Percentiles rank a stretch among this genome's conserved stretches.
phyloP scores from a whole-genome alignment of 148 eudicot genomes.

The Camellia japonica region DNA sequence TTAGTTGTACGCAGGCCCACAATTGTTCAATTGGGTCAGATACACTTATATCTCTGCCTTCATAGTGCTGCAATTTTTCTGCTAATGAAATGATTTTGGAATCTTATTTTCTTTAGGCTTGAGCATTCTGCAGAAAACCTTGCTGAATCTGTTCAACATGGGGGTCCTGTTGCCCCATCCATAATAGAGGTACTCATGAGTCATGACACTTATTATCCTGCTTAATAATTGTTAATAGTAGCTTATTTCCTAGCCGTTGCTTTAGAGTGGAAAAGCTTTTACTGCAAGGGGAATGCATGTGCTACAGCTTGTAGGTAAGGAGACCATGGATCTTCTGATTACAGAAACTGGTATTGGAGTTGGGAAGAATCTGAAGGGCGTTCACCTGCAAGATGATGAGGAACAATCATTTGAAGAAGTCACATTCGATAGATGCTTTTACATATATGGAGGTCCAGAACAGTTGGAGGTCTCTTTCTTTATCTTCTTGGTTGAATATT shows the following conservation, averaged over 20 bases:
- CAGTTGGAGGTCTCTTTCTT: slow-evolving; percentile 66
- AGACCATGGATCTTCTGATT: slow-evolving; percentile 90
- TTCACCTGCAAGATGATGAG: slow-evolving; percentile 43
- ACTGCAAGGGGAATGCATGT: slow-evolving; percentile 89
- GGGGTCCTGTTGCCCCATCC: slow-evolving; percentile 70
- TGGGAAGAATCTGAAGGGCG: slow-evolving; percentile 49
- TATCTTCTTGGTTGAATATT: not conserved
- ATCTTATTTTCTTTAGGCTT: slow-evolving; percentile 48
- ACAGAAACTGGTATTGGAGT: slow-evolving; percentile 75
- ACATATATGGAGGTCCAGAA: slow-evolving; percentile 98
- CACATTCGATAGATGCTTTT: slow-evolving; percentile 91
- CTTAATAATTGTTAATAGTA: slow-evolving; percentile 10
- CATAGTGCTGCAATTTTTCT: not conserved
- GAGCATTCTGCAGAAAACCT: slow-evolving; percentile 76
- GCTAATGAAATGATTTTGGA: not conserved
- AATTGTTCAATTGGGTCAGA: not conserved
- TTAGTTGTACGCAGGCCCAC: not conserved
- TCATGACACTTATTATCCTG: not conserved
- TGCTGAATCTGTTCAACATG: slow-evolving; percentile 75
- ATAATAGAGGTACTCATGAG: slow-evolving; percentile 61
- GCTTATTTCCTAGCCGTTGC: slow-evolving; percentile 10
- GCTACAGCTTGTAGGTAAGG: slow-evolving; percentile 91
- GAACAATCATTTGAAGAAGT: slow-evolving; percentile 84
- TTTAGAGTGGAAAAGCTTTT: slow-evolving; percentile 83
- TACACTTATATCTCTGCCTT: not conserved